phyloP scores from a whole-genome alignment of 225 moss, liverwort and hornwort species.

The Polytrichum commune region DNA sequence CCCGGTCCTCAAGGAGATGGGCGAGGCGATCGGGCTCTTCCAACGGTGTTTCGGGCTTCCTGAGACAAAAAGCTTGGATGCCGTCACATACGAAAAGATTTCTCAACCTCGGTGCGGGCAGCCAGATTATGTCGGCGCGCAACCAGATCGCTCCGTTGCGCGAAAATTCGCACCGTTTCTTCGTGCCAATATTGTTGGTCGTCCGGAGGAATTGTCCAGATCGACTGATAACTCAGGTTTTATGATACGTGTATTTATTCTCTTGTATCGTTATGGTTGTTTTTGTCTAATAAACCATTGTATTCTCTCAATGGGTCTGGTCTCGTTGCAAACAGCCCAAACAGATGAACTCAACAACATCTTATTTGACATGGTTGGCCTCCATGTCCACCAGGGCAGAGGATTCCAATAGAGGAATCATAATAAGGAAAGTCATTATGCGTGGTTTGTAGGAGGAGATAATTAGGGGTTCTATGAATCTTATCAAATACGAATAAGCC shows the following conservation, averaged over 20 bases:
- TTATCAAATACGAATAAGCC: too few relatives aligned
- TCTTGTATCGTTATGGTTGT: too few relatives aligned
- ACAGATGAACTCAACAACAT: too few relatives aligned
- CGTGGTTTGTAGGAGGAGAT: too few relatives aligned
- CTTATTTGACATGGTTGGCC: too few relatives aligned
- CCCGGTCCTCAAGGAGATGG: conserved; percentile 33
- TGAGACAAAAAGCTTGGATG: conserved; percentile 38
- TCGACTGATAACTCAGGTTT: neutral
- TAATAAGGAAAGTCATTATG: too few relatives aligned
- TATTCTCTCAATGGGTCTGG: too few relatives aligned
- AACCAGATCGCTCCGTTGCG: neutral
- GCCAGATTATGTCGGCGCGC: conserved; percentile 18
- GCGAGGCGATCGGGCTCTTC: conserved; percentile 39
- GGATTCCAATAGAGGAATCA: too few relatives aligned
- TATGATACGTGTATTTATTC: neutral
- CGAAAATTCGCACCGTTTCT: neutral
- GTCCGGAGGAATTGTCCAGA: neutral
- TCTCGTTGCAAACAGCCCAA: too few relatives aligned
- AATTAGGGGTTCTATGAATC: too few relatives aligned
- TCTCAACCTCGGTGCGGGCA: conserved; percentile 47
- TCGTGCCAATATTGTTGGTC: neutral
- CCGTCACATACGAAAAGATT: conserved; percentile 36
- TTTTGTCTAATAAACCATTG: too few relatives aligned
- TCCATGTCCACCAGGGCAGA: too few relatives aligned
- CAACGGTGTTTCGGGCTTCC: conserved; percentile 41